Conservation (phyloP, 352 stramenopile genomes). For the Globisporangium nunn region DNA sequence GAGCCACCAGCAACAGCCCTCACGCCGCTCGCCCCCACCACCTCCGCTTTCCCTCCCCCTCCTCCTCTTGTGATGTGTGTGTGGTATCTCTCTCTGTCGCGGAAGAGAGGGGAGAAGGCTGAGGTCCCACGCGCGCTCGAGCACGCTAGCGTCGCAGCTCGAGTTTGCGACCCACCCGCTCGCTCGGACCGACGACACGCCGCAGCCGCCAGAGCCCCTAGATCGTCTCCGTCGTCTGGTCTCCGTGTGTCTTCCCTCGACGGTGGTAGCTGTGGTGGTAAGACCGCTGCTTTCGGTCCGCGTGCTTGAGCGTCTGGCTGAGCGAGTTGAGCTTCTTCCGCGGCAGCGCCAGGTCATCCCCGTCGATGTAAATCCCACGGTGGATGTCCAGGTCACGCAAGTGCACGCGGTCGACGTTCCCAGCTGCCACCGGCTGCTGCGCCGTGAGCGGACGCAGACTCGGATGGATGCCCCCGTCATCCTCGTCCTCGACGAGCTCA, state of each 20-base stretch:
- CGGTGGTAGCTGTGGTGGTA: constrained; percentile 22
- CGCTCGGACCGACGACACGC: background rate
- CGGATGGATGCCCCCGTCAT: background rate
- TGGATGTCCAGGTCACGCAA: constrained; percentile 23
- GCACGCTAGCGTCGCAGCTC: background rate
- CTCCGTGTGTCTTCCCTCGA: constrained; percentile 14
- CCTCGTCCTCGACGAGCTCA: background rate
- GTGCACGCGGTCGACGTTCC: constrained; percentile 20
- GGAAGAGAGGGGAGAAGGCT: background rate
- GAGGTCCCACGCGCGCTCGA: background rate
- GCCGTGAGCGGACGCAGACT: constrained; percentile 2
- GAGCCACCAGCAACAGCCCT: background rate
- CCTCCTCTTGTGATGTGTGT: background rate
- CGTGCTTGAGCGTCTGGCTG: constrained; percentile 31
- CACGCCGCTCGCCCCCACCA: background rate
- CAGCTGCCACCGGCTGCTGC: constrained; percentile 15
- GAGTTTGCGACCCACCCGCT: no score
- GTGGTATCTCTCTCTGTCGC: background rate
- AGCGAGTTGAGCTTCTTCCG: constrained; percentile 36
- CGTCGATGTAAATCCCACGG: constrained; percentile 32
- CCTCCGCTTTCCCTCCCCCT: background rate
- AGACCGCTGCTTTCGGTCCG: constrained; percentile 33
- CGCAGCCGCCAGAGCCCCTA: background rate
- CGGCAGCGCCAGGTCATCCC: constrained; percentile 19
- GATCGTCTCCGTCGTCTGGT: constrained; percentile 11